Evolutionary conservation across 2,329 filamentous ascomycete species (phyloP), one percentile per base, ranked within the genome.

Genomic region (Colletotrichum orchidophilum): DNA sequence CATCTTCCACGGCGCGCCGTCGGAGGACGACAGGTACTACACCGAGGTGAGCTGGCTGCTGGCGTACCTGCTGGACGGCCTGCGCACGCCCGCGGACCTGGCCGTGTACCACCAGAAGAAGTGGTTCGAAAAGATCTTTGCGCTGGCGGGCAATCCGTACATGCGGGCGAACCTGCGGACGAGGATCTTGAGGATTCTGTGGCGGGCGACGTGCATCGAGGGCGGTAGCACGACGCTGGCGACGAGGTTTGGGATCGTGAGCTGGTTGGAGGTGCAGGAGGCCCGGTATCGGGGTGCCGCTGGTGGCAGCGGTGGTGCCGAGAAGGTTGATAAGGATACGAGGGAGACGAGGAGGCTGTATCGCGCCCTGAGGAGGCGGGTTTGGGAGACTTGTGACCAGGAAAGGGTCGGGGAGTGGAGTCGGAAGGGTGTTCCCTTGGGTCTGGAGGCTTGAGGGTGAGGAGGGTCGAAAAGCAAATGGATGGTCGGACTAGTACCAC

Each of bases 221-320:
- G 91, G 88, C 1, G 94, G 93, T 1, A 94, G 93, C 79, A 93
- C 91, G 5, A 96, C 93, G n/a, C 84, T 97, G 55, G 87, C 94
- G 46, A 97, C 94, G 1, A 86, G 95, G 67, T 91, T 92, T 53
- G 94, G 93, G 18, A 83, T 93, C 24, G 79, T 96, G 63, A 91
- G 88, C 74, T 97, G 94, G 95, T 84, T 96, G 9, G 87, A 92
- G 70, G 87, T 88, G 70, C 89, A 90, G 75, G 79, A 87, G 42
- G 86, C 85, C 4, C 80, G 83, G 3, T 85, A 82, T 61, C 79
- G 75, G 2, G 54, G 52, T 8, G 54, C 66, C 33, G 59, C 68
- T 26, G 63, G 64, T 66, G 69, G n/a, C n/a, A 27, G 21, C 9
- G 29, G 27, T 35, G 42, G 33, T 21, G 59, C 33, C 1, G 59